Base-by-base conservation (phyloP, 75 land plant genomes). In the Chamaecyparis obtusa region DNA sequence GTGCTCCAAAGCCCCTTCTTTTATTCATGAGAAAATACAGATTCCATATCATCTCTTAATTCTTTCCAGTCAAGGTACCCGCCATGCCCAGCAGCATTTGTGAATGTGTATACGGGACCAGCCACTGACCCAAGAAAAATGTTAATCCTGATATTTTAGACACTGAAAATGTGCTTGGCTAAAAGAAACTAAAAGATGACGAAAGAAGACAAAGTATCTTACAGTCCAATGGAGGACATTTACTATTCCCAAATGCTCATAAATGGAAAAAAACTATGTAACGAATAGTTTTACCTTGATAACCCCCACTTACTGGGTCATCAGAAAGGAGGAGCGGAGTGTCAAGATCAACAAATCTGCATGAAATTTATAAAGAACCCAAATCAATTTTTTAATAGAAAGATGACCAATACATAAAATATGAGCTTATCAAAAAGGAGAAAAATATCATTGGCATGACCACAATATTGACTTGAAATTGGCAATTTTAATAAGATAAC, bases 291-390 rank as follows among this genome's bases (percentile, higher is more conserved):
- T 32, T 90, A 96, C 97, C 97, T 88, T 92, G 92, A 91, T 96
- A 96, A 86, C 98, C 96, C 88, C 91, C 98, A 78, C 89, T 64
- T 74, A 96, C 96, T 27, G 96, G 98, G 89, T 96, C 98, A 16
- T 94, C 93, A 21, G 94, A 85, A 67, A 96, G 87, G 49, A 96
- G 89, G 21, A 96, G 90, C 1, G 98, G 97, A 72, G 97, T 96
- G 88, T 96, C 97, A 33, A 96, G 86, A 82, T 96, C 97, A 88
- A 96, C 85, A 84, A 86, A 95, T 87, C 96, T 96, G 92, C 86
- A 87, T 4, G 17, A 77, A 16, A 24, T 64, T 74, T 32, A 74
- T 32, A 15, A 17, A 87, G 21, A 44, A 36, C 39, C 10, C 1
- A 30, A 48, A 83, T 48, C 46, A 84, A 11, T 21, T 49, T 32